Evolutionary conservation across 768 basidiomycete genomes (phyloP), one percentile per base, ranked within the genome.

Genomic region (Lactarius evosmus): DNA sequence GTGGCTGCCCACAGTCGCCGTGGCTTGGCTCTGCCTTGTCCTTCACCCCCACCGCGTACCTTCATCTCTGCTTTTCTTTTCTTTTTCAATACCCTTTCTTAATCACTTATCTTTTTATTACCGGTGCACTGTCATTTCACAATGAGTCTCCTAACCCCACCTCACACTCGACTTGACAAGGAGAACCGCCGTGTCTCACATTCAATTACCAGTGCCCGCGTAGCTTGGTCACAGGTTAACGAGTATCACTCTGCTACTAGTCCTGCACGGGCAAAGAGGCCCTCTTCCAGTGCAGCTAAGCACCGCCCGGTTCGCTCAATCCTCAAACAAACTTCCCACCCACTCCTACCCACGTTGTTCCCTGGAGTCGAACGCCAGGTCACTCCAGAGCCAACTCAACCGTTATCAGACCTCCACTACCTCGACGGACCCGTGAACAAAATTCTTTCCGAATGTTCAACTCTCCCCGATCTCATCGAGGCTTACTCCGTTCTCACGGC

Each of bases 321-420:
- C 62, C 80, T 93, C 38, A 93, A 92, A 75, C 83, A 80, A 68
- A 62, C 70, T 8, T 67, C 73, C 56, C 70, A 77, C 29, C 65
- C 69, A 9, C 63, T 73, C 25, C 74, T 81, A 25, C 72, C 79
- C 1, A 70, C 72, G 3, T 64, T 78, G 3, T 77, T 83, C n/a
- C 32, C 52, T 4, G 77, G 80, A 55, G 75, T 74, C 29, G 73
- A 75, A 57, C 82, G 90, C 61, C 85, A 90, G 61, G 74, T 78
- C 16, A 93, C 91, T 0, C 92, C 91, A n/a, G 91, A 91, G 69
- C 91, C 92, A 2, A 74, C 75, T 2, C 83, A 86, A 69, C 88
- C 89, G 12, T 78, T 91, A 19, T 78, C 78, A 7, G 79, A 91
- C 69, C 74, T 85, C 14, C 73, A 74, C 22, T 93, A 91, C 71